Evolutionary conservation across 1,139 yeast genomes (phyloP), one percentile per base, ranked within the genome.

Genomic region (Entelexis paramagnoliae): DNA sequence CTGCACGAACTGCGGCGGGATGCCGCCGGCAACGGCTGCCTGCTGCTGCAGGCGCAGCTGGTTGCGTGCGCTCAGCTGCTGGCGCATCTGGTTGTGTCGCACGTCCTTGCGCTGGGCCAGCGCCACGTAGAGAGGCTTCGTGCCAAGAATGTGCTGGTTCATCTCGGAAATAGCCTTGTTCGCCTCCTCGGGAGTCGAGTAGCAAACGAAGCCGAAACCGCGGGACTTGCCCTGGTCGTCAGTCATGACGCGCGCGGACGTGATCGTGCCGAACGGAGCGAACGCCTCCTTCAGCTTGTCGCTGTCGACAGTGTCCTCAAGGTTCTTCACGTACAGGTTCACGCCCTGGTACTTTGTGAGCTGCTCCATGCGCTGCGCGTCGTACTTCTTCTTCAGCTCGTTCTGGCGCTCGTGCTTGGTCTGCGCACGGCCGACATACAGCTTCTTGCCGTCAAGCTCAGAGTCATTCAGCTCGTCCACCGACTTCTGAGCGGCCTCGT

Each of bases 101-200:
- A 87, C 95, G 67, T 91, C 98, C 77, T 88, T 89, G 73, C 96
- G 86, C 80, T 91, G 98, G 65, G 98, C 98, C 68, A 93, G 82
- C 60, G 97, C 96, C 72, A 91, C 99, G 71, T 91, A 91, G 69
- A 91, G 79, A 66, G 98, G 98, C 79, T 93, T 91, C 69, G 93
- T 89, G 65, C 81, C 81, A 65, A 91, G 80, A 85, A 91, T 85
- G 71, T 91, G 85, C 76, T 89, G 96, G 80, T 89, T 88, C 96
- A 91, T 89, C 77, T 91, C 98, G 64, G 93, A 80, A 70, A 89
- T 88, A 61, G 99, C 99, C 77, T 88, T 88, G 65, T 96, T 86
- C 63, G 99, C 98, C 78, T 91, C 98, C 72, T 91, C 98, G 66
- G 97, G 96, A 60, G 94, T 74, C 54, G 96, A 82, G 83, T 84